phyloP scores from a whole-genome alignment of 129 eudicot species.

The Saposhnikovia divaricata region DNA sequence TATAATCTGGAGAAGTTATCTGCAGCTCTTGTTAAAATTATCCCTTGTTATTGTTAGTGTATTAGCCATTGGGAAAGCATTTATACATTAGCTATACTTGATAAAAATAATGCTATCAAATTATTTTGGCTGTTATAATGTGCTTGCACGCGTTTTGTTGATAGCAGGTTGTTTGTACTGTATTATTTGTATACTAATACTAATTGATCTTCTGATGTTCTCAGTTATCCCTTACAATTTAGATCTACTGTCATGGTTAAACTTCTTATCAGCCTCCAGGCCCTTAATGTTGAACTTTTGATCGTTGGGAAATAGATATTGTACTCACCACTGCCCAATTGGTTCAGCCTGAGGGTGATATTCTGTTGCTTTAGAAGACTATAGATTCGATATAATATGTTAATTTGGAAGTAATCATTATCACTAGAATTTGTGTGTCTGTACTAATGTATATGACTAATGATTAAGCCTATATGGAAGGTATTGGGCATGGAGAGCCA shows the following conservation, averaged over 20 bases:
- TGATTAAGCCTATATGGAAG: conserved; percentile 32
- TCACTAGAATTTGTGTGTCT: neutral
- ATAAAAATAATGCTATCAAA: neutral
- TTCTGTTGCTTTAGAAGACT: neutral
- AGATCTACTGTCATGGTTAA: neutral
- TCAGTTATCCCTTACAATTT: neutral
- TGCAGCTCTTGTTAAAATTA: no score
- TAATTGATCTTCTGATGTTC: conserved; percentile 16
- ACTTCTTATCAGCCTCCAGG: neutral
- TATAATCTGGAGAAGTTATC: no score
- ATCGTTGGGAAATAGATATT: neutral
- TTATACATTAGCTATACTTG: neutral
- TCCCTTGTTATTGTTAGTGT: conserved; percentile 2
- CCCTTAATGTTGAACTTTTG: neutral
- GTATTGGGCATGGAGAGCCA: conserved; percentile 79
- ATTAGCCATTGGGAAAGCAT: neutral
- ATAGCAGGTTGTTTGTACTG: neutral
- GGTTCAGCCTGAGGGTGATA: neutral
- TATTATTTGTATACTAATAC: neutral
- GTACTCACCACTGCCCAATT: neutral
- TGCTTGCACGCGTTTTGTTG: neutral
- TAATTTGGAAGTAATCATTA: neutral
- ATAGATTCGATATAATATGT: neutral
- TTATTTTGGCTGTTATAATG: no score
- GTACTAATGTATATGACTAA: neutral